Base-by-base conservation (phyloP, 2,329 filamentous ascomycete species). In the Hymenoscyphus infarciens region DNA sequence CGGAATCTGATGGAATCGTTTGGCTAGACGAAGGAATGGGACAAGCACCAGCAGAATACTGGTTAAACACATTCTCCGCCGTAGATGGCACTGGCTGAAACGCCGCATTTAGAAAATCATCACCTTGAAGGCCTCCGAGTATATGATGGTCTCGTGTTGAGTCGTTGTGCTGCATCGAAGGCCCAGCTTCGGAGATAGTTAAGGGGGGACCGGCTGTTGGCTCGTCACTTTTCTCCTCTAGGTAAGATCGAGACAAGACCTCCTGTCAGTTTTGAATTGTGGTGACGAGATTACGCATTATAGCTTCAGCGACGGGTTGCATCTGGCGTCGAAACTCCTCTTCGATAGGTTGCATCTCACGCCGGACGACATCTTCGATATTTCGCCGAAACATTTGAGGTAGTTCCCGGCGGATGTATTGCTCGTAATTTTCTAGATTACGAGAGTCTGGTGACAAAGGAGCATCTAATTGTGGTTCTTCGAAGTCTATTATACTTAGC, bases 401-500 rank as follows among this genome's bases (percentile, higher is more conserved):
- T 45, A 67, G 38, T 56, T 67, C 65, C 11, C 63, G 63, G 0
- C 62, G 61, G 8, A 64, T 62, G 49, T 66, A 66, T 4, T 61
- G 56, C 39, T 67, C 65, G 54, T 66, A 67, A n/a, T 61, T 33
- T 29, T 60, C 60, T 5, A 67, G 56, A 33, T 63, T 60, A 13
- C 59, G 31, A 16, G 64, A 59, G 42, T 63, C 63, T 25, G 64
- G 64, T 16, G 62, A 65, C 7, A 52, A 11, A 13, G 59, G 59
- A 25, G n/a, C n/a, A 25, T 64, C 64, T 25, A 61, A 60, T 52
- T 61, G 61, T 3, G 61, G 31, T 15, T 61, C 52, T 16, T 62
- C 53, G 38, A 63, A 63, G 31, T 61, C 74, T 55, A 75, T 52
- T 15, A 3, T 45, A 19, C 15, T 45, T 45, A 16, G 15, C 15